Evolutionary conservation across 805 yeast genomes (phyloP).

Genomic region (Nakazawaea peltata): DNA sequence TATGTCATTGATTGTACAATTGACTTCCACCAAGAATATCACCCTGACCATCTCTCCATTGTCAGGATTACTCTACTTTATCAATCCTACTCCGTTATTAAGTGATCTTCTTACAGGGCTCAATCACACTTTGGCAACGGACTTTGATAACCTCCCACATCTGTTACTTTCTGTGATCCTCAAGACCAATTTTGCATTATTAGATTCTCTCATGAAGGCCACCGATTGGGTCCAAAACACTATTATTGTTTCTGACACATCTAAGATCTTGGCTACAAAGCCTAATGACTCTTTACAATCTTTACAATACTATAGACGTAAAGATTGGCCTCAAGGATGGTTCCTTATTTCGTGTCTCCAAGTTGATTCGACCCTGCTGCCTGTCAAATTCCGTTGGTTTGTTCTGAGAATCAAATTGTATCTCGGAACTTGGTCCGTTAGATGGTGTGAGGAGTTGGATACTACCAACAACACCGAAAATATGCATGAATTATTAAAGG

Average conservation of each 20-base stretch:
- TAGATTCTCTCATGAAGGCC: constrained; percentile 48
- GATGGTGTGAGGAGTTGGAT: constrained; percentile 31
- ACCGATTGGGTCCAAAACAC: constrained; percentile 64
- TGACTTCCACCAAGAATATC: constrained; percentile 21
- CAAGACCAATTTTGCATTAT: constrained; percentile 40
- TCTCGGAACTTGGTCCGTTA: constrained; percentile 47
- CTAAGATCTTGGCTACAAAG: neutral
- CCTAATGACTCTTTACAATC: constrained; percentile 14
- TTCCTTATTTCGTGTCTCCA: constrained; percentile 31
- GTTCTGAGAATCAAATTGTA: constrained; percentile 40
- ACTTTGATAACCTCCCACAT: constrained; percentile 11
- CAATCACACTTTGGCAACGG: constrained; percentile 12
- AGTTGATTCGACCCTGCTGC: constrained; percentile 12
- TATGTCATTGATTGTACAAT: constrained; percentile 18
- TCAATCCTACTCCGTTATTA: constrained; percentile 34
- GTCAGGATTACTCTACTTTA: constrained; percentile 36
- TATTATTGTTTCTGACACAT: constrained; percentile 32
- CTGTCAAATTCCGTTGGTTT: constrained; percentile 38
- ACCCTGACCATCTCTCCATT: constrained; percentile 23
- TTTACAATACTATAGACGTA: constrained; percentile 33
- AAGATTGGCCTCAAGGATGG: constrained; percentile 53
- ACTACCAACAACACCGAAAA: constrained; percentile 10
- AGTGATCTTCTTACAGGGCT: constrained; percentile 19
- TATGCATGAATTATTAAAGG: constrained; percentile 26
- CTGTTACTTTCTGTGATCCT: constrained; percentile 39